These are phyloP conservation scores for Orbilia oligospora DNA, from an alignment of 2,329 filamentous ascomycete genomes.

Conservation along the genomic window DNA sequence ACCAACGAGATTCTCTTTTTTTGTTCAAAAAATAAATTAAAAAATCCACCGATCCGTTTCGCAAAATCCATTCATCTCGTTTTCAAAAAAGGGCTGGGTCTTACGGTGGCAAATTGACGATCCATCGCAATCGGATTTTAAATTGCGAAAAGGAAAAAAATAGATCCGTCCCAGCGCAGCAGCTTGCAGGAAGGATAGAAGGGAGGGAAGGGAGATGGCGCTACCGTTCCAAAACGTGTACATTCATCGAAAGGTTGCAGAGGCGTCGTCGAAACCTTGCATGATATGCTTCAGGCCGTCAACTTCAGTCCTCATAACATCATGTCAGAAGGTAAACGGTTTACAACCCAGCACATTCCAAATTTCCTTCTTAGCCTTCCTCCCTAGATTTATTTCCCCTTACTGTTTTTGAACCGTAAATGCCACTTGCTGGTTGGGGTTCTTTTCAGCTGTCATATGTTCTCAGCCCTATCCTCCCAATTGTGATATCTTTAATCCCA, in stretches of 20 bases:
- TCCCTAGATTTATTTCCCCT: not conserved
- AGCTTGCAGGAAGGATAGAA: slow-evolving; percentile 22
- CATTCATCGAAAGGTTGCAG: slow-evolving; percentile 55
- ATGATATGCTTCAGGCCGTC: slow-evolving; percentile 93
- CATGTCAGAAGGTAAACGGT: slow-evolving; percentile 82
- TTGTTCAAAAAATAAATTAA: no score
- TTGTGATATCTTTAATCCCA: slow-evolving; percentile 35
- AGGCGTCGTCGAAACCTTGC: slow-evolving; percentile 81
- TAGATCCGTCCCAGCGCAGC: slow-evolving; percentile 18
- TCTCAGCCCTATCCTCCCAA: slow-evolving; percentile 53
- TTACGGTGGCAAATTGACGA: slow-evolving; percentile 36
- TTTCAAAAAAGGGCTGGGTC: slow-evolving; percentile 8
- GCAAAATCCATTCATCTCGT: not conserved
- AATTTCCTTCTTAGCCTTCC: slow-evolving; percentile 19
- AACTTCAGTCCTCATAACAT: slow-evolving; percentile 87
- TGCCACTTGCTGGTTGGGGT: slow-evolving; percentile 3
- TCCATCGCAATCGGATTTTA: slow-evolving; percentile 25
- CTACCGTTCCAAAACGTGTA: slow-evolving; percentile 58
- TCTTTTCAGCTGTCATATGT: slow-evolving; percentile 35
- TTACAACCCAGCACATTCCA: slow-evolving; percentile 35
- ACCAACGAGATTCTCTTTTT: slow-evolving; percentile 20
- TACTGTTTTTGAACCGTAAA: not conserved
- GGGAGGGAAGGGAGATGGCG: slow-evolving; percentile 34
- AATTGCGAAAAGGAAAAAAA: slow-evolving; percentile 32
- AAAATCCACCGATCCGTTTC: slow-evolving; percentile 1